Evolutionary conservation across 2,329 filamentous ascomycete genomes (phyloP).

Genomic region (Microsporum canis): DNA sequence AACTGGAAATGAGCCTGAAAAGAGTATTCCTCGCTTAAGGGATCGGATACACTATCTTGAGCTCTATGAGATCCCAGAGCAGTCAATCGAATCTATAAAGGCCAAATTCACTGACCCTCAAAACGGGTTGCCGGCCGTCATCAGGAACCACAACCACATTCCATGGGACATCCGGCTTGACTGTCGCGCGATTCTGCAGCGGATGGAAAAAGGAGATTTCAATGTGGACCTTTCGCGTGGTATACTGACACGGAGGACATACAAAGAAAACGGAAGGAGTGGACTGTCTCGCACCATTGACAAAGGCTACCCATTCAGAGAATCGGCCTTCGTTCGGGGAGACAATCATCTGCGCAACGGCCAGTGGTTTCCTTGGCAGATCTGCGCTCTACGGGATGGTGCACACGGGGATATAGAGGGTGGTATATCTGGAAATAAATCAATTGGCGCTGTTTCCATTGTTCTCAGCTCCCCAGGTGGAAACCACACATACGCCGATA

Average conservation of each 20-base stretch:
- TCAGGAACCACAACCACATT: background rate
- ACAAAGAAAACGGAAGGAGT: background rate
- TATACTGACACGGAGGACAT: constrained; percentile 1
- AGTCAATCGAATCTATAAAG: constrained; percentile 3
- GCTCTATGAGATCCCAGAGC: constrained; percentile 7
- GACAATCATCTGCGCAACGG: constrained; percentile 18
- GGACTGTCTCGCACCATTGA: constrained; percentile 11
- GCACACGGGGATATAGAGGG: constrained; percentile 19
- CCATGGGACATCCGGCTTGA: constrained; percentile 15
- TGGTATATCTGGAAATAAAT: constrained; percentile 39
- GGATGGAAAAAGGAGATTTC: constrained; percentile 12
- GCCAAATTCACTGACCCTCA: constrained; percentile 8
- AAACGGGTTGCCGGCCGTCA: constrained; percentile 12
- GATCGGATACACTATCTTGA: constrained; percentile 10
- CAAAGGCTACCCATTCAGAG: constrained; percentile 5
- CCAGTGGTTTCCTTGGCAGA: constrained; percentile 19
- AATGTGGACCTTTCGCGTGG: constrained; percentile 11
- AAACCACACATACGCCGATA: constrained; percentile 36
- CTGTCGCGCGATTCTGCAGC: constrained; percentile 6
- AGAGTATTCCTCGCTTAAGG: constrained; percentile 8
- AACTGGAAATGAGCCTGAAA: background rate
- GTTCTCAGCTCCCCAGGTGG: constrained; percentile 33
- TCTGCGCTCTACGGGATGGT: constrained; percentile 19
- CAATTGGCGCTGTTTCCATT: constrained; percentile 43
- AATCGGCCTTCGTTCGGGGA: constrained; percentile 7